Evolutionary conservation across 2,329 filamentous ascomycete species (phyloP).

Genomic region (Diaporthe capsici): DNA sequence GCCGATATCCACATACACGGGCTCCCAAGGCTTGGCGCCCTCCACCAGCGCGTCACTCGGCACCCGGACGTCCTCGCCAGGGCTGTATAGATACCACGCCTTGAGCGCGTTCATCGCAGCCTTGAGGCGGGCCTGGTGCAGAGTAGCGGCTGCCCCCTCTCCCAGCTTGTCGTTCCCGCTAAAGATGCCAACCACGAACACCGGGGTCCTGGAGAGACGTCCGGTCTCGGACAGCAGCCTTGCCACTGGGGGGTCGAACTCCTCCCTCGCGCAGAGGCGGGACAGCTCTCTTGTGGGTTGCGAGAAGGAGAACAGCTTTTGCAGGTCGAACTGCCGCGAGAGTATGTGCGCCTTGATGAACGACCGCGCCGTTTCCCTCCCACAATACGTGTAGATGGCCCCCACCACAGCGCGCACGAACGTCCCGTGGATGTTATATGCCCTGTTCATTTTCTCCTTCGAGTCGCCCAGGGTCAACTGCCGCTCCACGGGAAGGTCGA

Average conservation of each 20-base stretch:
- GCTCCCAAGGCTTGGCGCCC: slow-evolving; percentile 74
- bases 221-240: slow-evolving; percentile 93
- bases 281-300: slow-evolving; percentile 87
- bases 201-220: slow-evolving; percentile 84
- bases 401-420: slow-evolving; percentile 90
- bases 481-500: slow-evolving; percentile 33
- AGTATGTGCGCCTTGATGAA: slow-evolving; percentile 91
- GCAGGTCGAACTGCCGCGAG: slow-evolving; percentile 81
- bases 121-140: slow-evolving; percentile 82
- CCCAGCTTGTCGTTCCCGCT: slow-evolving; percentile 92
- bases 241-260: slow-evolving; percentile 89
- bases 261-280: slow-evolving; percentile 87
- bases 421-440: slow-evolving; percentile 63
- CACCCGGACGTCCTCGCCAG: slow-evolving; percentile 73
- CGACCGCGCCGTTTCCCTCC: slow-evolving; percentile 80
- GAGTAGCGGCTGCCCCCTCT: slow-evolving; percentile 84
- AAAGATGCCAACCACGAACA: slow-evolving; percentile 95
- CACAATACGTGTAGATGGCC: slow-evolving; percentile 87
- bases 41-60: slow-evolving; percentile 79
- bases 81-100: slow-evolving; percentile 96
- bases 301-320: slow-evolving; percentile 85
- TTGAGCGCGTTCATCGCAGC: slow-evolving; percentile 90
- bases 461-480: slow-evolving; percentile 45
- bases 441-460: slow-evolving; percentile 47
- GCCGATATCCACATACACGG: slow-evolving; percentile 78